Percentiles rank a stretch among this genome's conserved stretches.
Conservation (phyloP, 768 basidiomycete genomes). For the Mycena alexandri region DNA sequence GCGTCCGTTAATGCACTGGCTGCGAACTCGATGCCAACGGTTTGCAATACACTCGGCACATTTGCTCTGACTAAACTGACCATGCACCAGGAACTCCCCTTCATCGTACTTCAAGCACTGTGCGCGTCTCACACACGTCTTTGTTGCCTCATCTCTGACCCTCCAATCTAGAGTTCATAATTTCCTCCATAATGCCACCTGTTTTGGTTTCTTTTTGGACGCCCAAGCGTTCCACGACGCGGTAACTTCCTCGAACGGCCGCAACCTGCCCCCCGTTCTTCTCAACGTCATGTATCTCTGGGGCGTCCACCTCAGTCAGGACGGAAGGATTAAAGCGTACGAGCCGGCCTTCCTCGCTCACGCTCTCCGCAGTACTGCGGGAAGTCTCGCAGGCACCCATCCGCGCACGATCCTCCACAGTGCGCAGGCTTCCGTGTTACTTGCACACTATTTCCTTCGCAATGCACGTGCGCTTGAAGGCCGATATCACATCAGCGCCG, state of each 20-base stretch:
- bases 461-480: slow-evolving; percentile 57
- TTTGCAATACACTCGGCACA: not conserved
- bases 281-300: slow-evolving; percentile 46
- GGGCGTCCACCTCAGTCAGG: slow-evolving; percentile 37
- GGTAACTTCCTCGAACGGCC: slow-evolving; percentile 29
- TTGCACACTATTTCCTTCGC: slow-evolving; percentile 59
- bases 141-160: not conserved
- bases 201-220: slow-evolving; percentile 62
- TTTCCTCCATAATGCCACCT: slow-evolving; percentile 54
- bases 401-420: slow-evolving; percentile 48
- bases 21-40: slow-evolving; percentile 19
- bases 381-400: slow-evolving; percentile 48
- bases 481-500: slow-evolving; percentile 54
- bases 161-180: slow-evolving; percentile 26
- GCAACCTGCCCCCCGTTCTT: slow-evolving; percentile 42
- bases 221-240: slow-evolving; percentile 52
- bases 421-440: slow-evolving; percentile 56
- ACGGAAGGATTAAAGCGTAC: slow-evolving; percentile 42
- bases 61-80: not conserved
- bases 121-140: not conserved
- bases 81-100: slow-evolving; percentile 21
- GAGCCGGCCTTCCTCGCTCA: slow-evolving; percentile 51
- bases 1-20: not conserved
- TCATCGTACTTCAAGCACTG: slow-evolving; percentile 34
- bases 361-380: slow-evolving; percentile 48